A percentile compares a stretch with the other conserved stretches of the same genome.
These are phyloP conservation scores for Allium fistulosum DNA, from an alignment of 106 monocot species.

Conservation along the genomic window DNA sequence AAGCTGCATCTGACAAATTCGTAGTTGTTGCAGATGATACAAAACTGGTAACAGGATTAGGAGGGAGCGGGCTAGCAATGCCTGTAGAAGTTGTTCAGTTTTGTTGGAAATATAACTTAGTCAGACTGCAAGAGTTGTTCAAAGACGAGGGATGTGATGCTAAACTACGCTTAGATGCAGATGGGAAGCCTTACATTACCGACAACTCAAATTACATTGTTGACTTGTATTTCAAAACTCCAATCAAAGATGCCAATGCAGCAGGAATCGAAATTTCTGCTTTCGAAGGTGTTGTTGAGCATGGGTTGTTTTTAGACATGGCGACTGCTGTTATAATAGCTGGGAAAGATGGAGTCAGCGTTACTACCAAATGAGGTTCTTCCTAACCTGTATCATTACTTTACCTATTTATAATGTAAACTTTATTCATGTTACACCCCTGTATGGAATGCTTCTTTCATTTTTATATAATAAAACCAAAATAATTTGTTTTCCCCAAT, in stretches of 20 bases:
- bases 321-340: constrained; percentile 88
- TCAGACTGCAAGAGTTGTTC: constrained; percentile 79
- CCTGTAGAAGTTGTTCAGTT: constrained; percentile 98
- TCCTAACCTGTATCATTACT: not conserved
- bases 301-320: constrained; percentile 92
- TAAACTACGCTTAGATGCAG: constrained; percentile 69
- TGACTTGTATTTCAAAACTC: constrained; percentile 85
- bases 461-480: too few relatives aligned
- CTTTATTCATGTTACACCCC: too few relatives aligned
- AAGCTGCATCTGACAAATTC: constrained; percentile 90
- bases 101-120: constrained; percentile 90
- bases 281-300: constrained; percentile 93
- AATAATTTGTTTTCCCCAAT: too few relatives aligned
- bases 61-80: constrained; percentile 95
- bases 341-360: constrained; percentile 64
- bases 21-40: constrained; percentile 88
- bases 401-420: too few relatives aligned
- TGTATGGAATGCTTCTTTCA: too few relatives aligned
- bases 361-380: constrained; percentile 55
- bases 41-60: constrained; percentile 79
- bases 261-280: constrained; percentile 80
- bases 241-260: constrained; percentile 60
- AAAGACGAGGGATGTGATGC: constrained; percentile 83
- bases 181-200: constrained; percentile 79
- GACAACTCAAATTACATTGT: constrained; percentile 97